These are phyloP conservation scores for Blepharisma undulans DNA, from an alignment of 169 alveolate species.

Conservation along the genomic window DNA sequence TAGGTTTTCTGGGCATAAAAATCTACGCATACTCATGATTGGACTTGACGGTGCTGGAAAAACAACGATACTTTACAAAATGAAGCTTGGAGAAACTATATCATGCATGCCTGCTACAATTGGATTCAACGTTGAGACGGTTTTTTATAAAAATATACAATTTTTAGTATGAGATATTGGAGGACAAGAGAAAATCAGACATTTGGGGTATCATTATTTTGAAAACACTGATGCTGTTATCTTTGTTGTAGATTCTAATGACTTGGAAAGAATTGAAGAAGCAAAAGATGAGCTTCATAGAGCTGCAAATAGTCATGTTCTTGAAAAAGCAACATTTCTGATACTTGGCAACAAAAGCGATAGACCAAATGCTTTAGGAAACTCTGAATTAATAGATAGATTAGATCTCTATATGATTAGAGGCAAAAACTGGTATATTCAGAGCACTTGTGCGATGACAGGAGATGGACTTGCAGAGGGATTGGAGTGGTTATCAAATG, in stretches of 20 bases:
- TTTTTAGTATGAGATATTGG: conserved; percentile 98
- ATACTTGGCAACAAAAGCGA: conserved; percentile 99
- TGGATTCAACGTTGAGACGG: conserved; percentile 96
- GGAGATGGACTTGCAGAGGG: conserved; percentile 99
- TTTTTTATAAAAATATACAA: conserved; percentile 92
- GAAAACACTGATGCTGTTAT: conserved; percentile 93
- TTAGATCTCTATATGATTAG: conserved; percentile 90
- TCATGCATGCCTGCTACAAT: conserved; percentile 90
- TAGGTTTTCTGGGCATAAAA: conserved; percentile 81
- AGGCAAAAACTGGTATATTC: conserved; percentile 94
- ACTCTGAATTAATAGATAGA: conserved; percentile 96
- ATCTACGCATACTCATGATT: conserved; percentile 87
- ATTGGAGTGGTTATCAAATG: no score
- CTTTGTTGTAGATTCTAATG: conserved; percentile 96
- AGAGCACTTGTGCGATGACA: conserved; percentile 98
- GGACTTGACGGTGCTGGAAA: conserved; percentile 94
- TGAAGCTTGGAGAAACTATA: conserved; percentile 87
- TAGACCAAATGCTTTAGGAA: conserved; percentile 96
- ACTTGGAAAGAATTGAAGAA: conserved; percentile 86
- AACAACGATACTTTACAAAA: conserved; percentile 89
- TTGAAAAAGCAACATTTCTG: conserved; percentile 95
- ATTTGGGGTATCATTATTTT: conserved; percentile 89
- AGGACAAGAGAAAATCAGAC: conserved; percentile 94
- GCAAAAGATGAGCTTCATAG: conserved; percentile 93
- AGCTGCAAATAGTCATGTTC: conserved; percentile 95